Evolutionary conservation across 2,329 filamentous ascomycete genomes (phyloP).

Genomic region (Arthrobotrys sinensis): DNA sequence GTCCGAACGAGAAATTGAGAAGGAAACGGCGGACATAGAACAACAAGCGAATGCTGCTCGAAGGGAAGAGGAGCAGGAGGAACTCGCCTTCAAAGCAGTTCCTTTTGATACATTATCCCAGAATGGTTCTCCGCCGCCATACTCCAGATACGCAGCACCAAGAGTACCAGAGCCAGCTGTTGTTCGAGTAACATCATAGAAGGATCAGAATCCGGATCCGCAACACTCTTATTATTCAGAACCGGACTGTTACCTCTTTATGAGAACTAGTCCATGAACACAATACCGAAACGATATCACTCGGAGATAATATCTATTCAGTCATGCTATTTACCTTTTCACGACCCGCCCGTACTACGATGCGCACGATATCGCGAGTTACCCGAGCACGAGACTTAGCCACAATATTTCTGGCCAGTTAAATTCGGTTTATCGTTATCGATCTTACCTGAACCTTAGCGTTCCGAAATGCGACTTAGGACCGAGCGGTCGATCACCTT

Average conservation of each 20-base stretch:
- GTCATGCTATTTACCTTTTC: neutral
- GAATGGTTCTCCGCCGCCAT: constrained; percentile 40
- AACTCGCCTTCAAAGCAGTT: constrained; percentile 28
- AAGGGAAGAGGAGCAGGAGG: neutral
- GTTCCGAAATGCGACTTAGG: no score
- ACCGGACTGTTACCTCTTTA: no score
- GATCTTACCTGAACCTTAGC: no score
- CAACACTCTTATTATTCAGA: neutral
- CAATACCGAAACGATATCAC: neutral
- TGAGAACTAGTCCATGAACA: no score
- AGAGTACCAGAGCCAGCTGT: constrained; percentile 49
- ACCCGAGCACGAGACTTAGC: no score
- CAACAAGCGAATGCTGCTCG: neutral
- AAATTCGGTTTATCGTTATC: no score
- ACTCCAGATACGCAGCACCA: constrained; percentile 32
- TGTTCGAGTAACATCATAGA: constrained; percentile 37
- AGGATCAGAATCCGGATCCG: no score
- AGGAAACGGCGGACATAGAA: constrained; percentile 27
- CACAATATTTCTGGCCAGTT: no score
- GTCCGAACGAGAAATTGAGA: constrained; percentile 43
- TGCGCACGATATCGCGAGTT: no score
- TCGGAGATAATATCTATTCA: neutral
- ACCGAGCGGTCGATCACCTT: neutral
- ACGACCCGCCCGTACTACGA: neutral
- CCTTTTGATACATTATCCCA: constrained; percentile 31